Base-by-base conservation (phyloP, 495 filamentous ascomycete genomes). In the Aspergillus egyptiacus region DNA sequence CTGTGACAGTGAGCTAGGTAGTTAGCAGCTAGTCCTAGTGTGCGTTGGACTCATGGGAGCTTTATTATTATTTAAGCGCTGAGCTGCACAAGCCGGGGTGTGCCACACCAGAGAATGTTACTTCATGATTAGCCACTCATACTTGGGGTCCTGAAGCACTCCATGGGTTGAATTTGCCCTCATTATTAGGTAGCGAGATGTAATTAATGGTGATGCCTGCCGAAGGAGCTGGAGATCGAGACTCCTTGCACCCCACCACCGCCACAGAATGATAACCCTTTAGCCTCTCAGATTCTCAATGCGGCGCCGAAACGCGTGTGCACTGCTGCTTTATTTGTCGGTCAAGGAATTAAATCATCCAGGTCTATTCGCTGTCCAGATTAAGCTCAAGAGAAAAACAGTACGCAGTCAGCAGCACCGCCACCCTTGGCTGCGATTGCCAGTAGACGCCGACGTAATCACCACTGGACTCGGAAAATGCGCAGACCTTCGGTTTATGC, bases 131-230 rank as follows among this genome's bases (percentile, higher is more conserved):
- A n/a, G n/a, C n/a, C n/a, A n/a, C n/a, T n/a, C n/a, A n/a, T n/a
- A n/a, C n/a, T n/a, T n/a, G n/a, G n/a, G n/a, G n/a, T n/a, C n/a
- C n/a, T n/a, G n/a, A n/a, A n/a, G n/a, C n/a, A n/a, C n/a, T n/a
- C n/a, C n/a, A n/a, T n/a, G n/a, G n/a, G n/a, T n/a, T n/a, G n/a
- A n/a, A n/a, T n/a, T n/a, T n/a, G n/a, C n/a, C n/a, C n/a, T n/a
- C n/a, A n/a, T n/a, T n/a, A n/a, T n/a, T n/a, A n/a, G n/a, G n/a
- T n/a, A n/a, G n/a, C n/a, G n/a, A n/a, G n/a, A 27, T 27, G 41
- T 18, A 19, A 20, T 22, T 23, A 50, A 51, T 37, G 48, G 39
- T 51, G 48, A 44, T 51, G 48, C 48, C 48, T 51, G 39, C 39
- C n/a, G 39, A 39, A 44, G n/a, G 30, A 27, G 14, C 19, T 18